Evolutionary conservation across 306 rosid genomes (phyloP), one percentile per base, ranked within the genome.

Genomic region (Malus sieversii): DNA sequence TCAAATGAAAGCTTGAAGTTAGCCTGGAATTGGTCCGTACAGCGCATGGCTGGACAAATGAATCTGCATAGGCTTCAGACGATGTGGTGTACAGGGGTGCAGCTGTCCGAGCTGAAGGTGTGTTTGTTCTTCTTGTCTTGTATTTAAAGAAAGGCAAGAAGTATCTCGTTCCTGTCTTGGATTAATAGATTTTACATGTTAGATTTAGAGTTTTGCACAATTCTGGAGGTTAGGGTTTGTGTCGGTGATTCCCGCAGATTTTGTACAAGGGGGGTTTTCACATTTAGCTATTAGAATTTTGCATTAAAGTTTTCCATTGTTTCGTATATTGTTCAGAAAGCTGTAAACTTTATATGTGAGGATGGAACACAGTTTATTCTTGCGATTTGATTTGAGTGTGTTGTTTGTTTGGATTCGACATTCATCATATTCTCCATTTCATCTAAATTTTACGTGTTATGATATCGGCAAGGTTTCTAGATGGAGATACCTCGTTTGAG

Each of bases 51-150:
- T 53, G 78, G 78, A 73, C 80, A 75, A 76, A 84, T 77, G 81
- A 73, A 79, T 80, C 81, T 61, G 78, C 82, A 72, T 76, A 71
- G 58, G 82, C 64, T 70, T 77, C 61, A 66, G 75, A 80, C 33
- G 20, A 73, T 60, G 66, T 78, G 83, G 82, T 92, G 98, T 96
- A 90, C 96, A 92, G 97, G 75, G 88, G 83, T 84, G 82, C 80
- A 88, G 78, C 77, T 77, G 85, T 66, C 82, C 87, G 73, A 79
- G 85, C 79, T 78, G 84, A 75, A 76, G 83, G 85, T 82, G 85
- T 83, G 61, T 72, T 77, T 74, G 53, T 69, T 84, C 90, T 87
- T 89, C 82, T 75, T 68, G 89, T 86, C 86, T 79, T 72, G 70
- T 76, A 66, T 84, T 81, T 66, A 62, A 46, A 62, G 68, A 51